phyloP scores from a whole-genome alignment of 2,329 filamentous ascomycete species.

The Paecilomyces sp. region DNA sequence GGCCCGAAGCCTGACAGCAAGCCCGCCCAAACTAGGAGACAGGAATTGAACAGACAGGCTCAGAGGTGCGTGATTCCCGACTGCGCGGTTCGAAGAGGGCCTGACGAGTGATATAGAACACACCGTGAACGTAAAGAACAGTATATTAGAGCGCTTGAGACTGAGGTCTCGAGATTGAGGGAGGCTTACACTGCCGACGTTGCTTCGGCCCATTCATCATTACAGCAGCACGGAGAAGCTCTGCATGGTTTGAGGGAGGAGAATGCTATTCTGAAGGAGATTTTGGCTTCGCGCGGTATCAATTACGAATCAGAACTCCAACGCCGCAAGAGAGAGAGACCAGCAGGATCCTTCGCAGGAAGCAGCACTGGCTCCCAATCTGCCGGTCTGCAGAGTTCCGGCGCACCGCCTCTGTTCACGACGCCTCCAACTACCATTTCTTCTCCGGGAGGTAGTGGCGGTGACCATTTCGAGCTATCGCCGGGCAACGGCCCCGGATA shows the following conservation, averaged over 20 bases:
- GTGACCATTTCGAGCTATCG: slow-evolving; percentile 22
- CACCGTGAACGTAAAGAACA: slow-evolving; percentile 95
- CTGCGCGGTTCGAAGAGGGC: slow-evolving; percentile 5
- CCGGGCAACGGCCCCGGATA: slow-evolving; percentile 16
- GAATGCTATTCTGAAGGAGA: slow-evolving; percentile 65
- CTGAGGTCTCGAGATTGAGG: slow-evolving; percentile 81
- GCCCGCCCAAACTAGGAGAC: slow-evolving; percentile 81
- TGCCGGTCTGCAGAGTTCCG: slow-evolving; percentile 9
- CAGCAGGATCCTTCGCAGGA: slow-evolving; percentile 29
- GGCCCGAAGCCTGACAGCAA: slow-evolving; percentile 96
- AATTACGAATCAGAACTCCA: slow-evolving; percentile 45
- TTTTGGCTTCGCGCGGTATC: slow-evolving; percentile 54
- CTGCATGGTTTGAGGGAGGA: slow-evolving; percentile 70
- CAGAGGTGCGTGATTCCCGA: slow-evolving; percentile 59
- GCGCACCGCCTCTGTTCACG: slow-evolving; percentile 16
- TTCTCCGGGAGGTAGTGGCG: slow-evolving; percentile 18
- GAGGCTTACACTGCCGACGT: slow-evolving; percentile 64
- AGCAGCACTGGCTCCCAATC: slow-evolving; percentile 30
- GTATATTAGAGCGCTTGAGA: slow-evolving; percentile 89
- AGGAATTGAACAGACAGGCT: slow-evolving; percentile 91
- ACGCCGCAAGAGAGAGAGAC: slow-evolving; percentile 26
- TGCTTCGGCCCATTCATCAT: slow-evolving; percentile 41
- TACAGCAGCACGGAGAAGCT: slow-evolving; percentile 63
- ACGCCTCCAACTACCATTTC: slow-evolving; percentile 28
- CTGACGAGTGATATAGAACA: slow-evolving; percentile 53